Base-by-base conservation (phyloP, 202 grass and related monocot species). In the Zizania palustris region DNA sequence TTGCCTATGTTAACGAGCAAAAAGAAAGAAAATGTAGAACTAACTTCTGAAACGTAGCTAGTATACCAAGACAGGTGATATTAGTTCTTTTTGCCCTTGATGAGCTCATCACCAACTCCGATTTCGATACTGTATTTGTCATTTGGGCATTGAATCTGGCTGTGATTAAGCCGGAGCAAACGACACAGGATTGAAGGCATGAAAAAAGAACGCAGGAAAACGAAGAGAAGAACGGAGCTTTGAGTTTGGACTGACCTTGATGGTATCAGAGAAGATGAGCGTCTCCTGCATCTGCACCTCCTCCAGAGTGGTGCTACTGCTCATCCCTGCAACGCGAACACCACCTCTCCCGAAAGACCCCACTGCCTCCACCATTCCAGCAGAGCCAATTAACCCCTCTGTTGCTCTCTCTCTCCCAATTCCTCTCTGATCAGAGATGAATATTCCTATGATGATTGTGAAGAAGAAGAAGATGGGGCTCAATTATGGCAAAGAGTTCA, bases 191-290 rank as follows among this genome's bases (percentile, higher is more conserved):
- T 65, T 67, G 73, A 42, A 60, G 13, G 28, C n/a, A 60, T 0
- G 28, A 37, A 18, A 33, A 64, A 67, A n/a, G n/a, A 13, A 74
- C n/a, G 48, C 38, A 37, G 11, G 19, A 33, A 11, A 33, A 48
- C 34, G 50, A 49, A 56, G 21, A 1, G 7, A 57, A 9, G 55
- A 55, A 58, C 20, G 44, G 1, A 79, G 58, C 42, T 34, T 20
- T 14, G 55, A 42, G 33, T 54, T 45, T 58, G 21, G 50, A 36
- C 51, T 18, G 44, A 92, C 93, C 89, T 92, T 86, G 84, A 96
- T 88, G 79, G 82, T 90, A 48, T 96, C 85, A 34, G 93, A 88
- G 87, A 96, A 92, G 74, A 79, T n/a, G 39, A 96, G 77, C 36
- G 78, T 76, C 40, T 92, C 87, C 59, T 86, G 79, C 85, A 86